These are phyloP conservation scores for Fomitopsis betulina DNA, from an alignment of 1,284 basidiomycete genomes.

Conservation along the genomic window DNA sequence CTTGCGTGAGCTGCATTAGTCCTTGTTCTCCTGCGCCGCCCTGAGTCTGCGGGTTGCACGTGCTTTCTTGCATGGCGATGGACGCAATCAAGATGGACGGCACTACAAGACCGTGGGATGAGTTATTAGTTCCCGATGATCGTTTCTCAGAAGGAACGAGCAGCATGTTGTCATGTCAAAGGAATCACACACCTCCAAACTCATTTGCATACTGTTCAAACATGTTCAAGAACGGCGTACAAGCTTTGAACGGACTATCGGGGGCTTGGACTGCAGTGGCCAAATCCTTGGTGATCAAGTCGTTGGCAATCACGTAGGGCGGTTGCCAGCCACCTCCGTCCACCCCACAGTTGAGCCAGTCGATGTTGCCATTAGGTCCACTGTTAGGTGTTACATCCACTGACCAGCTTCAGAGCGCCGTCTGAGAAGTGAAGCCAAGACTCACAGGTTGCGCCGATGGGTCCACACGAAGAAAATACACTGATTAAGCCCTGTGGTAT, in stretches of 20 bases:
- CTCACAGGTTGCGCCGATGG: conserved; percentile 25
- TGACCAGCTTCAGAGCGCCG: conserved; percentile 18
- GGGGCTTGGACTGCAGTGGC: conserved; percentile 41
- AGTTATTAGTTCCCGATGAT: not conserved
- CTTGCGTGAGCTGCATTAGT: conserved; percentile 78
- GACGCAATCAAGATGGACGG: conserved; percentile 77
- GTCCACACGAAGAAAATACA: conserved; percentile 18
- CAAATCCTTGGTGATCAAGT: conserved; percentile 53
- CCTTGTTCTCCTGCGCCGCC: conserved; percentile 83
- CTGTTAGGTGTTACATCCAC: conserved; percentile 42
- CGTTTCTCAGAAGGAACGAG: too few relatives aligned
- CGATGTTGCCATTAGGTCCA: conserved; percentile 72
- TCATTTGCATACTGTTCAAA: conserved; percentile 64
- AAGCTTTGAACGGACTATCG: conserved; percentile 60
- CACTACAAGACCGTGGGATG: conserved; percentile 27
- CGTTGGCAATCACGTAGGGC: conserved; percentile 47
- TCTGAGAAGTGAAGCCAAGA: not conserved
- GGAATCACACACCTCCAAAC: conserved; percentile 37
- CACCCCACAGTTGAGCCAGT: conserved; percentile 81
- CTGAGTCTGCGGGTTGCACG: conserved; percentile 64
- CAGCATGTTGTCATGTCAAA: not conserved
- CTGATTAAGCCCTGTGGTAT: conserved; percentile 18
- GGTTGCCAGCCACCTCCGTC: conserved; percentile 58
- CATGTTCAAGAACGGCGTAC: conserved; percentile 46
- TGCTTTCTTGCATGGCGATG: conserved; percentile 80